phyloP scores from a whole-genome alignment of 2,329 filamentous ascomycete genomes.

The Cladophialophora immunda region DNA sequence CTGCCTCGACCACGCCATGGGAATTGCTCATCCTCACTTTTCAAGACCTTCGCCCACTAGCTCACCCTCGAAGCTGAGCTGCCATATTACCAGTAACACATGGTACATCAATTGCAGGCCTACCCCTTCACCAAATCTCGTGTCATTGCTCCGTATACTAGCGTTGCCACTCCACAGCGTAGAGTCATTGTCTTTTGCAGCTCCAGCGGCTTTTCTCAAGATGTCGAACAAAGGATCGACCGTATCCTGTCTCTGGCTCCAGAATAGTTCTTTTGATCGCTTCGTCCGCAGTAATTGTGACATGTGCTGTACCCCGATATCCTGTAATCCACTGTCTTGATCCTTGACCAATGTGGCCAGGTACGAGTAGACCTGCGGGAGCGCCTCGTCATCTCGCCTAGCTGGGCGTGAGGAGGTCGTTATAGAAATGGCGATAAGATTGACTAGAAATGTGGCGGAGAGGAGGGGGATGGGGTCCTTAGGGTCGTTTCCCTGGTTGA shows the following conservation, averaged over 20 bases:
- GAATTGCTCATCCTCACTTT: constrained; percentile 66
- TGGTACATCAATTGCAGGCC: constrained; percentile 94
- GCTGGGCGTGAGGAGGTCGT: constrained; percentile 67
- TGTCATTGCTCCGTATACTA: constrained; percentile 71
- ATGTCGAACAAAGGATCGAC: constrained; percentile 83
- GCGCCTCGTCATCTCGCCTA: constrained; percentile 73
- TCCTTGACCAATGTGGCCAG: constrained; percentile 84
- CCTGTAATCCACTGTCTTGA: constrained; percentile 87
- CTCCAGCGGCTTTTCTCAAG: constrained; percentile 76
- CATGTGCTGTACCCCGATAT: constrained; percentile 93
- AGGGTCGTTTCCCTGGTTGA: constrained; percentile 82
- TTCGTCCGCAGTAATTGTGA: constrained; percentile 81
- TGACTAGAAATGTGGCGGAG: constrained; percentile 84
- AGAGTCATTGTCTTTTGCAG: constrained; percentile 73
- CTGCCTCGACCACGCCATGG: background rate
- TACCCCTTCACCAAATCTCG: constrained; percentile 74
- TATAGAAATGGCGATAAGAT: constrained; percentile 73
- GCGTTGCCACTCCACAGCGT: constrained; percentile 60
- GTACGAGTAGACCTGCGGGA: constrained; percentile 85
- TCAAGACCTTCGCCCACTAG: constrained; percentile 81
- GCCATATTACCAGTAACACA: constrained; percentile 92
- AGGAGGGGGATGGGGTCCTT: constrained; percentile 90
- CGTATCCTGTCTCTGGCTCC: constrained; percentile 88
- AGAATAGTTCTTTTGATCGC: constrained; percentile 82
- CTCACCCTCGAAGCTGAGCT: constrained; percentile 86